phyloP scores from a whole-genome alignment of 2,329 filamentous ascomycete species.

The Claviceps cyperi region DNA sequence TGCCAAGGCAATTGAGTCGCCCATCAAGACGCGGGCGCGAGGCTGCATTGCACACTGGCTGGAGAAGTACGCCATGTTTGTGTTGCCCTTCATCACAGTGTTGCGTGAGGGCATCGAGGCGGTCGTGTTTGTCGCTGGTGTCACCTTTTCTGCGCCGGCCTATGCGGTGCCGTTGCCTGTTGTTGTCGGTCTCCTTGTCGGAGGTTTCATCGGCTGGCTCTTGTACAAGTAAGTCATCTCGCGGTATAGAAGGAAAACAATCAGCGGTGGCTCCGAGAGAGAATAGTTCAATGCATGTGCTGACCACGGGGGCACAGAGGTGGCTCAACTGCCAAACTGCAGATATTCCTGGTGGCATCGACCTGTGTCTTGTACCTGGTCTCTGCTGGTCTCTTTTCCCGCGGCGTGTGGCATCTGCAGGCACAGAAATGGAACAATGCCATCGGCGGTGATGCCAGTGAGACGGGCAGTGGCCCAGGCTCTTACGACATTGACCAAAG shows the following conservation, averaged over 20 bases:
- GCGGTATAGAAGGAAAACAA: not conserved
- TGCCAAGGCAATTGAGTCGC: conserved; percentile 47
- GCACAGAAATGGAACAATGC: conserved; percentile 52
- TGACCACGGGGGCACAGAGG: conserved; percentile 16
- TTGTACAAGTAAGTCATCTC: conserved; percentile 56
- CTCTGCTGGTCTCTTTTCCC: conserved; percentile 68
- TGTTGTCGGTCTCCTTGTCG: conserved; percentile 54
- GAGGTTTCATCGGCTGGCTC: conserved; percentile 51
- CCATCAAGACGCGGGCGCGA: conserved; percentile 28
- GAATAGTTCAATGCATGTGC: not conserved
- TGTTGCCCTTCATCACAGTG: conserved; percentile 78
- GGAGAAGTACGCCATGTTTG: conserved; percentile 76
- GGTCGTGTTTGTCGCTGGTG: conserved; percentile 74
- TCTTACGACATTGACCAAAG: conserved; percentile 66
- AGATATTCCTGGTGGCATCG: conserved; percentile 67
- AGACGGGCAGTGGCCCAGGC: conserved; percentile 46
- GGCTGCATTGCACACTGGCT: conserved; percentile 44
- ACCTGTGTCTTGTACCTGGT: conserved; percentile 78
- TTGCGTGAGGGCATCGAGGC: conserved; percentile 75
- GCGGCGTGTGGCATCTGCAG: conserved; percentile 62
- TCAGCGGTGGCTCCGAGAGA: not conserved
- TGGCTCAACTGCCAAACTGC: conserved; percentile 31
- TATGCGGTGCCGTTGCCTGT: conserved; percentile 66
- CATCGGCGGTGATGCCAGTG: conserved; percentile 41
- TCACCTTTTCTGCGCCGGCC: conserved; percentile 62